A percentile compares a stretch with the other conserved stretches of the same genome.
Evolutionary conservation across 352 stramenopile genomes (phyloP).

Genomic region (Phytophthora rubi): DNA sequence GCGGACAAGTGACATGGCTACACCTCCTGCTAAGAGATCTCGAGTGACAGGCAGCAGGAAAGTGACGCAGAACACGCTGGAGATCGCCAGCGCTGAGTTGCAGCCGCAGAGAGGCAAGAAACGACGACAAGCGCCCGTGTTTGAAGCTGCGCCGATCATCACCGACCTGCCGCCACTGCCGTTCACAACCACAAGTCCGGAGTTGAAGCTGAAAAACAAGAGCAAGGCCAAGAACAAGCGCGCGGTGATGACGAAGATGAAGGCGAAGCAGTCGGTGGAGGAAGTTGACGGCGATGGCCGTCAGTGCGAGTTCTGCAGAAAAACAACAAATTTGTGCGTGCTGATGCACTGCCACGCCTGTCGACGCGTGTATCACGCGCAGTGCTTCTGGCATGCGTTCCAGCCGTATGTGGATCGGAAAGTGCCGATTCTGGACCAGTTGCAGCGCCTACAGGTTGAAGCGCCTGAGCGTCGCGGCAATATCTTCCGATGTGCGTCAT

Average conservation of each 20-base stretch:
- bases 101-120: conserved; percentile 29
- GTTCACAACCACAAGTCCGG: conserved; percentile 29
- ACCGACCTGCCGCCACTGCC: conserved; percentile 41
- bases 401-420: conserved; percentile 33
- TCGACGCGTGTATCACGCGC: conserved; percentile 50
- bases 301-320: conserved; percentile 55
- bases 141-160: conserved; percentile 35
- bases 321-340: conserved; percentile 39
- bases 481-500: conserved; percentile 57
- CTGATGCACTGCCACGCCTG: conserved; percentile 50
- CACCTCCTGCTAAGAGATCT: conserved; percentile 11
- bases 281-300: conserved; percentile 18
- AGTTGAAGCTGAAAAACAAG: conserved; percentile 14
- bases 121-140: conserved; percentile 19
- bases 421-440: conserved; percentile 41
- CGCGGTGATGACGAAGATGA: conserved; percentile 9
- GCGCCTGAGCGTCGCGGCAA: conserved; percentile 33
- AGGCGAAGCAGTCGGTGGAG: conserved; percentile 5
- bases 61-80: conserved; percentile 10
- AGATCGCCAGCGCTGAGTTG: neutral
- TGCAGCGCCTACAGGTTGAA: conserved; percentile 38
- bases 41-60: conserved; percentile 7
- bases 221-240: conserved; percentile 7
- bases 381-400: conserved; percentile 49
- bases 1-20: conserved; percentile 2